Conservation (phyloP, 2,329 filamentous ascomycete species). For the Xylariales sp. region DNA sequence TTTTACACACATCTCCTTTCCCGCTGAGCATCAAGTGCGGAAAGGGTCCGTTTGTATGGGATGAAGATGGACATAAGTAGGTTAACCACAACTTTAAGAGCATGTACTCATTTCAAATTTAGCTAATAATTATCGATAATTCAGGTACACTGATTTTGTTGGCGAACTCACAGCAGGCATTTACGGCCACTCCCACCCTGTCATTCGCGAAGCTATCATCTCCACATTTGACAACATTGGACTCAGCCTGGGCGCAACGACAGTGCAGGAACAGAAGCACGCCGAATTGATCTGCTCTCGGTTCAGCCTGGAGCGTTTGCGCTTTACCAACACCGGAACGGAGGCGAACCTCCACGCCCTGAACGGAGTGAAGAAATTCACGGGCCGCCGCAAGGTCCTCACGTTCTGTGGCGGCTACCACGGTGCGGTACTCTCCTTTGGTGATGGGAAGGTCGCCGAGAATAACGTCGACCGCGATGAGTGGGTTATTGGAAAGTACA, state of each 20-base stretch:
- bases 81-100: constrained; percentile 8
- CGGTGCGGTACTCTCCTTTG: constrained; percentile 48
- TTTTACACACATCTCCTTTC: constrained; percentile 35
- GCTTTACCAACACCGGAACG: constrained; percentile 63
- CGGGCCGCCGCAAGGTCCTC: constrained; percentile 39
- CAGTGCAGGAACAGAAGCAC: constrained; percentile 43
- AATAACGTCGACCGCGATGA: constrained; percentile 48
- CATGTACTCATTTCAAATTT: neutral
- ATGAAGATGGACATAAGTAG: constrained; percentile 34
- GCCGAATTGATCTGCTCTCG: constrained; percentile 48
- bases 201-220: constrained; percentile 44
- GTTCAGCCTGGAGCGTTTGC: constrained; percentile 51
- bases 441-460: constrained; percentile 28
- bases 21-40: constrained; percentile 36
- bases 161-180: constrained; percentile 62
- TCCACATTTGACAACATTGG: constrained; percentile 40
- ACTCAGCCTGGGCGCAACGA: constrained; percentile 51
- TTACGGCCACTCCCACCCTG: constrained; percentile 59
- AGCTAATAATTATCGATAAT: neutral
- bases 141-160: constrained; percentile 54
- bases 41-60: constrained; percentile 29
- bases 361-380: constrained; percentile 44
- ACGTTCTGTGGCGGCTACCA: constrained; percentile 50
- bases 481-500: constrained; percentile 59
- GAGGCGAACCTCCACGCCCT: constrained; percentile 61